Percentiles rank a stretch among this genome's conserved stretches.
Conservation (phyloP, 2,329 filamentous ascomycete genomes). For the Fusarium compactum region DNA sequence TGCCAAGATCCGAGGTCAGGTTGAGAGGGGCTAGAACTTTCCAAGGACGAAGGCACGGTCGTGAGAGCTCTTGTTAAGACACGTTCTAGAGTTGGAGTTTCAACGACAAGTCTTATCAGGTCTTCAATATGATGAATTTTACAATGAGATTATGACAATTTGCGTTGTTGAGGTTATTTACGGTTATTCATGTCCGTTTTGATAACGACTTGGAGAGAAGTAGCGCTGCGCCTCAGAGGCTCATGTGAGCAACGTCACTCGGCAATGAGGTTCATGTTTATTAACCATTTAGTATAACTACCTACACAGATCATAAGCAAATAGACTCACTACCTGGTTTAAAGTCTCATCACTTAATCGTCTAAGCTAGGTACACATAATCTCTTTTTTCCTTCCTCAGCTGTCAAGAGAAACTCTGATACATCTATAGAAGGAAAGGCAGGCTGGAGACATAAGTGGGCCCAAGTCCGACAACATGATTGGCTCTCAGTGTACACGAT, state of each 20-base stretch:
- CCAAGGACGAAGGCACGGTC: neutral
- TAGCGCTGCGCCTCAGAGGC: constrained; percentile 32
- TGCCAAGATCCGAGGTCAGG: constrained; percentile 33
- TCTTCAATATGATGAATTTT: neutral
- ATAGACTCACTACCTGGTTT: neutral
- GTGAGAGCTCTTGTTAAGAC: neutral
- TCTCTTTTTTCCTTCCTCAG: neutral
- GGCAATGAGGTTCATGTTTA: neutral
- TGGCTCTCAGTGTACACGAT: neutral
- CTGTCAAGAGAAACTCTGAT: neutral
- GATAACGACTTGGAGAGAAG: neutral
- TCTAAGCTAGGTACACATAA: neutral
- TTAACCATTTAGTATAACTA: too few relatives aligned
- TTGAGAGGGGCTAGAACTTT: constrained; percentile 20
- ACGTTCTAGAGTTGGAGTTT: neutral
- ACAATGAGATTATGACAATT: neutral
- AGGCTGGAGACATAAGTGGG: neutral
- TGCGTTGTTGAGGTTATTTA: constrained; percentile 2
- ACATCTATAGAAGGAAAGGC: neutral
- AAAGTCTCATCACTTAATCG: neutral
- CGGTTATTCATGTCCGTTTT: neutral
- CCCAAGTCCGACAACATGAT: neutral
- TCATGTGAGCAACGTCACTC: constrained; percentile 35
- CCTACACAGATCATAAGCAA: neutral
- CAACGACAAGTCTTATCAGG: neutral